phyloP scores from a whole-genome alignment of 208 protist genomes.

The Leptomonas pyrrhocoris region DNA sequence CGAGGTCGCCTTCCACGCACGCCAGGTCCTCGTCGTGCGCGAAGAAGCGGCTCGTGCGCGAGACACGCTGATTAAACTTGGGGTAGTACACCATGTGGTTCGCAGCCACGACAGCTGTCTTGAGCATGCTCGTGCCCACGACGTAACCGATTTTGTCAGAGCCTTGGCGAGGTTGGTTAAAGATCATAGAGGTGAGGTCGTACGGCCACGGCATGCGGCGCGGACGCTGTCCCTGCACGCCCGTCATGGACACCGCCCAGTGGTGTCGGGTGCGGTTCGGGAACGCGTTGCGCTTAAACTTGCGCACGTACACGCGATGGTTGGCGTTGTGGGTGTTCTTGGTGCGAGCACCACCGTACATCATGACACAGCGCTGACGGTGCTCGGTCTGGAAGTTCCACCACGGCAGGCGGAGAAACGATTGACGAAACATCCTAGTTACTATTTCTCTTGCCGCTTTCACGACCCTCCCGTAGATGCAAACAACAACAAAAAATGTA shows the following conservation, averaged over 20 bases:
- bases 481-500: constrained; percentile 1
- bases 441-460: constrained; percentile 7
- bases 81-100: constrained; percentile 95
- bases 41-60: constrained; percentile 92
- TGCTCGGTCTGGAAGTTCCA: constrained; percentile 95
- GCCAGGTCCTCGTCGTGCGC: constrained; percentile 93
- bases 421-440: constrained; percentile 69
- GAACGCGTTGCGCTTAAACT: constrained; percentile 90
- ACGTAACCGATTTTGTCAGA: constrained; percentile 94
- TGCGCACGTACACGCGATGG: constrained; percentile 90
- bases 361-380: constrained; percentile 84
- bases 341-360: constrained; percentile 89
- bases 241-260: constrained; percentile 91
- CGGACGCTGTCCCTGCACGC: constrained; percentile 82
- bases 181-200: constrained; percentile 92
- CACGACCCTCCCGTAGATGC: no score
- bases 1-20: constrained; percentile 92
- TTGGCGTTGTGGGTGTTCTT: constrained; percentile 89
- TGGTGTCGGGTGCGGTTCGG: constrained; percentile 91
- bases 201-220: constrained; percentile 93
- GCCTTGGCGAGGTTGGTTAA: constrained; percentile 89
- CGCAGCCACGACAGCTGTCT: constrained; percentile 88
- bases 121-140: constrained; percentile 92
- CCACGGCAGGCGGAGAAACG: constrained; percentile 73
- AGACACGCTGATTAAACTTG: constrained; percentile 92